Conservation (phyloP, 2,329 filamentous ascomycete genomes). For the Hyphodiscus sp. region DNA sequence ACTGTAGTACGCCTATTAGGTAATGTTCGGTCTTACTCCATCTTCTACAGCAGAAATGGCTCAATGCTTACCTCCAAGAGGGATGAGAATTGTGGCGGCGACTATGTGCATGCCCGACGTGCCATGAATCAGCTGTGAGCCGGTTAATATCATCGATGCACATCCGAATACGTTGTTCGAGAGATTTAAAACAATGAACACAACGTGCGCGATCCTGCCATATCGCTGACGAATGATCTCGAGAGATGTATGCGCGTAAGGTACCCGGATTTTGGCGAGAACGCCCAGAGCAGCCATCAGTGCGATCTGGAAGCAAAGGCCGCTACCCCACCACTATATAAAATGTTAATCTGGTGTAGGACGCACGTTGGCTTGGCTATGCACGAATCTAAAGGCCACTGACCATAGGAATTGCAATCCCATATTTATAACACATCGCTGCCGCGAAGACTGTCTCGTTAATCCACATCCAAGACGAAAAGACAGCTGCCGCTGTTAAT, state of each 20-base stretch:
- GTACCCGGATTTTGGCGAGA: conserved; percentile 42
- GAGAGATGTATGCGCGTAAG: conserved; percentile 44
- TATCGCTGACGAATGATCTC: conserved; percentile 44
- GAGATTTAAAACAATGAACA: conserved; percentile 37
- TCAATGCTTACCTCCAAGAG: conserved; percentile 19
- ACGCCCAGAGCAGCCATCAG: conserved; percentile 43
- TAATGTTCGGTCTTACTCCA: background rate
- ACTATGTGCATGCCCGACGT: conserved; percentile 18
- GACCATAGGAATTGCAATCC: conserved; percentile 48
- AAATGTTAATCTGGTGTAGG: too few relatives aligned
- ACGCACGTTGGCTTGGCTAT: too few relatives aligned
- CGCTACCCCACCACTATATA: conserved; percentile 45
- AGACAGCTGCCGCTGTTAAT: conserved; percentile 13
- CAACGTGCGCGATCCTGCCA: conserved; percentile 34
- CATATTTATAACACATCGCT: conserved; percentile 58
- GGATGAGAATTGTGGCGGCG: conserved; percentile 18
- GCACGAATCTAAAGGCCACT: too few relatives aligned
- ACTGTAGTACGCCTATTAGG: conserved; percentile 19
- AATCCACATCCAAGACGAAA: conserved; percentile 33
- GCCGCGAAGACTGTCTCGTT: conserved; percentile 36
- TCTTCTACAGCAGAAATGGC: conserved; percentile 29
- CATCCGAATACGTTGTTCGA: conserved; percentile 40
- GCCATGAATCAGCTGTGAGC: conserved; percentile 32
- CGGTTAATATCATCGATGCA: conserved; percentile 39
- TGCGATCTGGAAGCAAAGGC: conserved; percentile 41